Base-by-base conservation (phyloP, 2,329 filamentous ascomycete genomes). In the Xylariales sp. region DNA sequence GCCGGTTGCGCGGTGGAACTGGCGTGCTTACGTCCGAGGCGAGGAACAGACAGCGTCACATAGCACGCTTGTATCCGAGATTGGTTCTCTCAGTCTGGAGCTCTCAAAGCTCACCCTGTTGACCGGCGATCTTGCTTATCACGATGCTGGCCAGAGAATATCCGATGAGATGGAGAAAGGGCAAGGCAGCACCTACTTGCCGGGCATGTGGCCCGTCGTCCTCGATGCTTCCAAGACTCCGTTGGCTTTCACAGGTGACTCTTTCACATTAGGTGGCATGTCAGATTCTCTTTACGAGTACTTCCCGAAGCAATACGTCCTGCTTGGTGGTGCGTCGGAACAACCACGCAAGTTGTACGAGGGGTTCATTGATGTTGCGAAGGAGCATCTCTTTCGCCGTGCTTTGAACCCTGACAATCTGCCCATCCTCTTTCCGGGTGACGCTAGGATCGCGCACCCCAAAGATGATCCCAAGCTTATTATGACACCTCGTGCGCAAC, bases 51-150 rank as follows among this genome's bases (percentile, higher is more conserved):
- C 49, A 64, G 69, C 64, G 8, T 54, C 59, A 4, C 47, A 46
- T 6, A 51, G 53, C 14, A 57, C 65, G 31, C 53, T 72, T 27
- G 54, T 74, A 4, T 69, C 72, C 5, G 73, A 78, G 48, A 62
- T 80, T 31, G 80, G 79, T 4, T 79, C 79, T 5, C 59, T 84
- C 21, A 69, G 67, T 41, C 63, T 84, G 12, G 80, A 84, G 51
- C 76, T 84, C 48, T 83, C 80, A 9, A 73, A 79, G 37, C 64
- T 84, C n/a, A 74, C 77, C 9, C 79, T 83, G 56, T 59, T 84
- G 27, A 83, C 78, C 2, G 72, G 73, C 27, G 73, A 81, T 51
- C 63, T 69, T 53, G 73, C 72, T 50, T 83, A 69, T 59, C 83
- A 80, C 52, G 80, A 83, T 57, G 79, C 78, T 7, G 64, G 78